A percentile compares a stretch with the other conserved stretches of the same genome.
These are phyloP conservation scores for Kluyveromyces marxianus DNA, from an alignment of 1,139 yeast species.

Conservation along the genomic window DNA sequence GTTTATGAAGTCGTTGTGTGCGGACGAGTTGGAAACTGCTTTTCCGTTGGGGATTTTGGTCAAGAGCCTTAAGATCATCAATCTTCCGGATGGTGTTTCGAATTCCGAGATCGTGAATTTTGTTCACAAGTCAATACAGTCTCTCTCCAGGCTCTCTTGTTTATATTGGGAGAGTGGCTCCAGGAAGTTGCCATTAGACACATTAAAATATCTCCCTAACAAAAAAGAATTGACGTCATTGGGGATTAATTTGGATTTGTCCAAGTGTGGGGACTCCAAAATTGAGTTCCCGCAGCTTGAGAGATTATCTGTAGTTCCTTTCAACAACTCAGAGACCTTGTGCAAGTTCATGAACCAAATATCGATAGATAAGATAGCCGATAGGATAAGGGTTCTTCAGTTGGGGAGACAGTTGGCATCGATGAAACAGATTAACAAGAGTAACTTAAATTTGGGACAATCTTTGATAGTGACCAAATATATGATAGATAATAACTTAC, in stretches of 20 bases:
- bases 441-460: slow-evolving; percentile 6
- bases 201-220: slow-evolving; percentile 16
- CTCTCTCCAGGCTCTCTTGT: slow-evolving; percentile 11
- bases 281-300: slow-evolving; percentile 15
- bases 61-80: slow-evolving; percentile 6
- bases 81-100: slow-evolving; percentile 10
- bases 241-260: slow-evolving; percentile 16
- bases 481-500: slow-evolving; percentile 10
- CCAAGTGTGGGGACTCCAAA: slow-evolving; percentile 4
- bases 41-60: slow-evolving; percentile 7
- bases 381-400: slow-evolving; percentile 8
- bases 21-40: slow-evolving; percentile 1
- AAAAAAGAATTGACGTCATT: slow-evolving; percentile 12
- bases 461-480: slow-evolving; percentile 10
- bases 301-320: slow-evolving; percentile 19
- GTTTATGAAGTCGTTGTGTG: slow-evolving; percentile 6
- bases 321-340: slow-evolving; percentile 16
- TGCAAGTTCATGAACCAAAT: slow-evolving; percentile 15
- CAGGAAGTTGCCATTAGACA: slow-evolving; percentile 14
- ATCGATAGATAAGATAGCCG: slow-evolving; percentile 9
- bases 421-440: slow-evolving; percentile 3
- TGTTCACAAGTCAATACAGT: slow-evolving; percentile 7
- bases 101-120: slow-evolving; percentile 5
- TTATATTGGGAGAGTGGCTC: slow-evolving; percentile 19
- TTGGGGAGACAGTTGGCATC: slow-evolving; percentile 8